A percentile compares a stretch with the other conserved stretches of the same genome.
Conservation (phyloP, 176 grass and related monocot genomes). For the Aegilops longissima region DNA sequence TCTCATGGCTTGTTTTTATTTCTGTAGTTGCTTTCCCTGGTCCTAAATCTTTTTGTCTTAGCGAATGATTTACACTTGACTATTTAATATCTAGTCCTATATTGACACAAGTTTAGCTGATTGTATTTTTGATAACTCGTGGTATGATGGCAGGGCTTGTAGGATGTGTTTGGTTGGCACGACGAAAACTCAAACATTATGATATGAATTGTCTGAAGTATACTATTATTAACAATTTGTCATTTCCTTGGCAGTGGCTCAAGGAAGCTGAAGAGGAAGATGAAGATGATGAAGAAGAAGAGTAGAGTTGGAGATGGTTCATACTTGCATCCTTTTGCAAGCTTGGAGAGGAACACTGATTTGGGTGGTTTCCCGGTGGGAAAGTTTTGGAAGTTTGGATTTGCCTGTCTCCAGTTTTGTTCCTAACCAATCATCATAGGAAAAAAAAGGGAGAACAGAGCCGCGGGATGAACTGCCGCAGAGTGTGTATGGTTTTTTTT, state of each 20-base stretch:
- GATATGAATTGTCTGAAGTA: background rate
- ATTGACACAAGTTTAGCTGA: background rate
- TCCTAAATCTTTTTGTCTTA: background rate
- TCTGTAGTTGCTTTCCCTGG: background rate
- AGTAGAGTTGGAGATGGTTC: conserved; percentile 26
- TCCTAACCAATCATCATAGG: conserved; percentile 12
- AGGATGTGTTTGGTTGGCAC: background rate
- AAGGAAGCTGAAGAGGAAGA: conserved; percentile 79
- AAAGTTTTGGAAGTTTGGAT: conserved; percentile 48
- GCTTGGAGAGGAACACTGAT: background rate
- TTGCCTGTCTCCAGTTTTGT: conserved; percentile 40
- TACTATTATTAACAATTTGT: background rate
- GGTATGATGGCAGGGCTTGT: background rate
- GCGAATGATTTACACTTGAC: background rate
- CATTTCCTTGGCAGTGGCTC: conserved; percentile 53
- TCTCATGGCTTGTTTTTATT: background rate
- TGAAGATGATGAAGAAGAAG: conserved; percentile 50
- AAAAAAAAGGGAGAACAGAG: background rate
- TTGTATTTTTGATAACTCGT: background rate
- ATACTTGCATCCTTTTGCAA: conserved; percentile 5
- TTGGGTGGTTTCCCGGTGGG: conserved; percentile 20
- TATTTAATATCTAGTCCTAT: background rate
- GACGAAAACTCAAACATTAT: background rate
- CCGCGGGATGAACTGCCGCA: background rate
- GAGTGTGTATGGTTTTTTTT: background rate